Evolutionary conservation across 2,329 filamentous ascomycete genomes (phyloP).

Genomic region (Cercospora sp.): DNA sequence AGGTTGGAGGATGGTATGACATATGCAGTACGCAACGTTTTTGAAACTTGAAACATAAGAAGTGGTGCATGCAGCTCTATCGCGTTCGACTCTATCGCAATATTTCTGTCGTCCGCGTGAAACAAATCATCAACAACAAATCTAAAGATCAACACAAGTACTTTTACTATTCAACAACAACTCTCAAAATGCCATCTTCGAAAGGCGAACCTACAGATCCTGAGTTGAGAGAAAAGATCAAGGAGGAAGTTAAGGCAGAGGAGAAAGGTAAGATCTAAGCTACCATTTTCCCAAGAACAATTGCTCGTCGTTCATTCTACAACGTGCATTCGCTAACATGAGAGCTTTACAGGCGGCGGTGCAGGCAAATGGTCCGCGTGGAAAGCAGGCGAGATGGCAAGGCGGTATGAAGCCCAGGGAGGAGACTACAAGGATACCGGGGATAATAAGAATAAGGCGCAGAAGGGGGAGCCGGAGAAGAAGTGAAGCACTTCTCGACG

Average conservation of each 20-base stretch:
- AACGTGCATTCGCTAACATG: background rate
- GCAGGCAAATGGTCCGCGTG: slow-evolving; percentile 36
- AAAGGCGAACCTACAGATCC: slow-evolving; percentile 39
- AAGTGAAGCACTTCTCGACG: slow-evolving; percentile 19
- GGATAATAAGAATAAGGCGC: slow-evolving; percentile 31
- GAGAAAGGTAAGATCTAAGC: slow-evolving; percentile 31
- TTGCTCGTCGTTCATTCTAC: background rate
- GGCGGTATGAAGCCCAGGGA: slow-evolving; percentile 36
- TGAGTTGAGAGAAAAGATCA: slow-evolving; percentile 36
- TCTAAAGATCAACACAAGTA: background rate
- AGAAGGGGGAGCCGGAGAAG: slow-evolving; percentile 39
- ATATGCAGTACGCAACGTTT: background rate
- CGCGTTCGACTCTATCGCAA: too few relatives aligned
- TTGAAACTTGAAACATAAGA: too few relatives aligned
- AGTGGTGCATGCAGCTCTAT: background rate
- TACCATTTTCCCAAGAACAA: background rate
- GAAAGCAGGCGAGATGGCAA: slow-evolving; percentile 37
- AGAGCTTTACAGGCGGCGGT: slow-evolving; percentile 31
- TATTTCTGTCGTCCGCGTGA: too few relatives aligned
- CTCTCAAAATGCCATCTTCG: slow-evolving; percentile 34
- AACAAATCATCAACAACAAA: too few relatives aligned
- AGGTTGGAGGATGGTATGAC: background rate
- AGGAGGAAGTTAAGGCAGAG: slow-evolving; percentile 38
- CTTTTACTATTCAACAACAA: background rate
- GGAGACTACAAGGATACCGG: slow-evolving; percentile 38